Base-by-base conservation (phyloP, 75 land plant genomes). In the Picea sitchensis region DNA sequence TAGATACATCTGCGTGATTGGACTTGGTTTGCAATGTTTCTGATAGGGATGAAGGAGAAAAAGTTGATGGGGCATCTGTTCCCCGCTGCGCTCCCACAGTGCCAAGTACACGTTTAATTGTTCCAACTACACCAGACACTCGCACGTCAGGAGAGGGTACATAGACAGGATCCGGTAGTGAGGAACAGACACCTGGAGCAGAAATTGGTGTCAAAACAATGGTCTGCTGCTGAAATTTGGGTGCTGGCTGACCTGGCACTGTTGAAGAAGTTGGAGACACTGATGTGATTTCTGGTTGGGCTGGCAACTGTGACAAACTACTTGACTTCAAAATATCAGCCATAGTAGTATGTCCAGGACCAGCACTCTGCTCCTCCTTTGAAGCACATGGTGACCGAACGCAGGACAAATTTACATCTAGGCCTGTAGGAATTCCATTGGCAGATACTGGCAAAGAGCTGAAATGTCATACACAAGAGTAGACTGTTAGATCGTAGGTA, bases 111-210 rank as follows among this genome's bases (percentile, higher is more conserved):
- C 89, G 91, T 38, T 82, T 81, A 31, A 82, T 85, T 44, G 90
- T 86, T 34, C 95, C 87, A 76, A 85, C 83, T 34, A 69, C 62
- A 61, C 83, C 85, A 61, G 86, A 76, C 26, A 81, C 51, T 76
- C 88, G 77, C 0, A 89, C 83, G 77, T 87, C 81, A 38, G 78
- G 82, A 59, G 92, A 88, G 36, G 95, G 91, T 38, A 91, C 88
- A 78, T 91, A 91, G 63, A 93, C 88, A 54, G 91, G 91, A 79
- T 93, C 93, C 54, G 88, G 78, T 1, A 90, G 80, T 61, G 91
- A 91, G 51, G 91, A 84, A 79, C 87, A 87, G 13, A 91, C 84
- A 51, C 92, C 90, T 62, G 88, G 78, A 12, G 82, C 83, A 77
- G 84, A 81, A 61, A 73, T 80, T 31, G 68, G 85, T 60, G 87